A percentile compares a stretch with the other conserved stretches of the same genome.
Conservation (phyloP, 2,329 filamentous ascomycete genomes). For the Hymenoscyphus linearis region DNA sequence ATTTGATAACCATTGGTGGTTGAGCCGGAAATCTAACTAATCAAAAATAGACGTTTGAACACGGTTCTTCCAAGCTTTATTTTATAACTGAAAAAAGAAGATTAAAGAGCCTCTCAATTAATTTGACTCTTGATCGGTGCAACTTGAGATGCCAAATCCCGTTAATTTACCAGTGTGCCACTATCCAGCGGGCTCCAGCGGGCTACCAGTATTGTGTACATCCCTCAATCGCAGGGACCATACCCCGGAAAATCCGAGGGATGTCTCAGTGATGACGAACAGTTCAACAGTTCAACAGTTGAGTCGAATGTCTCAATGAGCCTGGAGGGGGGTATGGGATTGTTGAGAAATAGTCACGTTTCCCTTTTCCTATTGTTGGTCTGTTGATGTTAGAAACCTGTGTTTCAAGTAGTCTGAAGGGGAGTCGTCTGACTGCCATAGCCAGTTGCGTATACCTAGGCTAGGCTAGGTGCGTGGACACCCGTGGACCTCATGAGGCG, state of each 20-base stretch:
- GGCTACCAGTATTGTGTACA: too few species aligned
- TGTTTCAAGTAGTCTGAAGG: neutral
- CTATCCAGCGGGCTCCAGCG: too few species aligned
- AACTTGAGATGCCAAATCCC: neutral
- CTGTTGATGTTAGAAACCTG: neutral
- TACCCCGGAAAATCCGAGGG: neutral
- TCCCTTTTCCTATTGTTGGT: neutral
- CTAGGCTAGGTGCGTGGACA: too few species aligned
- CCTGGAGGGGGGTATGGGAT: neutral
- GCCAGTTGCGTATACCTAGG: too few species aligned
- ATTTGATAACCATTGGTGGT: neutral
- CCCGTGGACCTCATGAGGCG: too few species aligned
- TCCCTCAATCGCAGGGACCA: too few species aligned
- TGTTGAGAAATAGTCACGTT: neutral
- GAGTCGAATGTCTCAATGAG: neutral
- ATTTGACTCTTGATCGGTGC: neutral
- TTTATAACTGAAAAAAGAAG: too few species aligned
- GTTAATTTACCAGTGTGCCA: neutral
- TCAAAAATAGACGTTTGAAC: too few species aligned
- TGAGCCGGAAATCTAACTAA: neutral
- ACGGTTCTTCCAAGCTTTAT: neutral
- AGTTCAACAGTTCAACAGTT: too few species aligned
- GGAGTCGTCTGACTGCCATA: neutral
- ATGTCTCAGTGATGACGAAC: neutral
- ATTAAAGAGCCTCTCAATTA: neutral